Conservation (phyloP, 176 grass and related monocot species). For the Zoysia japonica region DNA sequence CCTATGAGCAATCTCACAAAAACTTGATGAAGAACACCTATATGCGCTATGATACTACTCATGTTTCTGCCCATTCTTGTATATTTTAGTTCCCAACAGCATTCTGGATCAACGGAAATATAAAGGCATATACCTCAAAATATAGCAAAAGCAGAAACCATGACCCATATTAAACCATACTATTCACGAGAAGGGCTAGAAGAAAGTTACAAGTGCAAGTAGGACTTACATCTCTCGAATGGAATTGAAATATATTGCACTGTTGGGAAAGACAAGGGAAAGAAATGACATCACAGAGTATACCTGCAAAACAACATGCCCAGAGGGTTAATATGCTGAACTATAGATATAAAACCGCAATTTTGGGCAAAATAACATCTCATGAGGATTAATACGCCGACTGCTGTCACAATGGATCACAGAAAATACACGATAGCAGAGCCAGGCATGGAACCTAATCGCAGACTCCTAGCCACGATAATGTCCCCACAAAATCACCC, state of each 20-base stretch:
- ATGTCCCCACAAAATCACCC: neutral
- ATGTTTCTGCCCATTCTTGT: neutral
- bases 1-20: neutral
- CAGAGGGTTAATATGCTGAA: neutral
- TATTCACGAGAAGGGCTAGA: neutral
- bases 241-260: slow-evolving; percentile 89
- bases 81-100: neutral
- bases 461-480: neutral
- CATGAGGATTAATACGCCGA: too few species aligned
- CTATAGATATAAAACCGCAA: too few species aligned
- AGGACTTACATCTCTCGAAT: slow-evolving; percentile 90
- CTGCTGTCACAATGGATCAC: neutral
- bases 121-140: slow-evolving; percentile 11
- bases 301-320: slow-evolving; percentile 54
- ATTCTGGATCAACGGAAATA: neutral
- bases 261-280: slow-evolving; percentile 65
- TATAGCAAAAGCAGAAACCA: slow-evolving; percentile 14
- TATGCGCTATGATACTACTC: too few species aligned
- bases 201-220: slow-evolving; percentile 6
- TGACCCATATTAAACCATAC: neutral
- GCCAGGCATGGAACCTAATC: neutral
- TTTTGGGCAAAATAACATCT: too few species aligned
- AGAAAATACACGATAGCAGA: neutral
- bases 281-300: slow-evolving; percentile 97
- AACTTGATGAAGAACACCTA: neutral